Evolutionary conservation across 352 stramenopile species (phyloP).

Genomic region (Blastocystis sp.): DNA sequence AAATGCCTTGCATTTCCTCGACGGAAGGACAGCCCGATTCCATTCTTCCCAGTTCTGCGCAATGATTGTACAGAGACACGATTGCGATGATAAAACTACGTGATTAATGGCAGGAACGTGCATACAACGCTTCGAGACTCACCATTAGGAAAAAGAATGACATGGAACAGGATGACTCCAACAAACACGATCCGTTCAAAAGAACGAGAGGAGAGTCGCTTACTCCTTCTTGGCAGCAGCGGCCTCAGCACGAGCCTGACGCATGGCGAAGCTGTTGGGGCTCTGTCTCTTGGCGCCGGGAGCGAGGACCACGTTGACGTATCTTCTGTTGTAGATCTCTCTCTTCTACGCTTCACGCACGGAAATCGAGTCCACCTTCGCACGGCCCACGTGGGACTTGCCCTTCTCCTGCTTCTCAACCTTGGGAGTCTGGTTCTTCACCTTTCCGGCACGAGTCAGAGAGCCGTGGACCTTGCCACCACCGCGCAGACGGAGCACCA

Average conservation of each 20-base stretch:
- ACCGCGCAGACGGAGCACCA: slow-evolving; percentile 14
- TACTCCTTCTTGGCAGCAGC: slow-evolving; percentile 83
- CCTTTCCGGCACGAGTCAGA: slow-evolving; percentile 98
- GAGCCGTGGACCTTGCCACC: slow-evolving; percentile 95
- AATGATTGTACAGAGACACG: not conserved
- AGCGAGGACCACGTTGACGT: slow-evolving; percentile 96
- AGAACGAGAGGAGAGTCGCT: slow-evolving; percentile 71
- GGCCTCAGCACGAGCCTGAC: slow-evolving; percentile 69
- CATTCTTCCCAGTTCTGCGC: too few species aligned
- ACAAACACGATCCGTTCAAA: slow-evolving; percentile 43
- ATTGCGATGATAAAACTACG: slow-evolving; percentile 33
- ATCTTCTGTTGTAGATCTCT: slow-evolving; percentile 99
- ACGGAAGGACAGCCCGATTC: too few species aligned
- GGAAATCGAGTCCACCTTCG: slow-evolving; percentile 77
- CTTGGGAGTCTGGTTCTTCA: slow-evolving; percentile 99
- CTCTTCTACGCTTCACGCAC: slow-evolving; percentile 81
- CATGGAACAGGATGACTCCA: not conserved
- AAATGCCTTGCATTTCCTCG: too few species aligned
- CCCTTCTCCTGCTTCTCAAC: slow-evolving; percentile 95
- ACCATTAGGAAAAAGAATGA: not conserved
- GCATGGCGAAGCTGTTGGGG: slow-evolving; percentile 94
- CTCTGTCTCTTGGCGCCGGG: slow-evolving; percentile 93
- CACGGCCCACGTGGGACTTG: slow-evolving; percentile 90
- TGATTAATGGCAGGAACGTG: not conserved
- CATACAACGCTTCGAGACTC: slow-evolving; percentile 54